phyloP scores from a whole-genome alignment of 345 rosid species.

The Salix caprea region DNA sequence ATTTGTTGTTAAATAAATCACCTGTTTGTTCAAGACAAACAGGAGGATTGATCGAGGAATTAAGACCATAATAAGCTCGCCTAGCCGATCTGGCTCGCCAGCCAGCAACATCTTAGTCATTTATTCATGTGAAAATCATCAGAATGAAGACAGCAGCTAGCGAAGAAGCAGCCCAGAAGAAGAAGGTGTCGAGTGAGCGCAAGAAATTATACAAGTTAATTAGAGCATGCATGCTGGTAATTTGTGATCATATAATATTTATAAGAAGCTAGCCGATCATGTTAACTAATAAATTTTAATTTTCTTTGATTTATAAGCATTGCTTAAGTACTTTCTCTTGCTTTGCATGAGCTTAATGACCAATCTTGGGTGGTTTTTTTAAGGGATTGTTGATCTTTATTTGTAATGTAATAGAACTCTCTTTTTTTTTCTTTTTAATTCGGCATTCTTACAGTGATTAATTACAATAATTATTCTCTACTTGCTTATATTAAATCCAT shows the following conservation, averaged over 20 bases:
- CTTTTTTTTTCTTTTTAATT: not conserved
- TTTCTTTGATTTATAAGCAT: not conserved
- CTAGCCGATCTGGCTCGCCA: not conserved
- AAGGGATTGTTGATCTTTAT: not conserved
- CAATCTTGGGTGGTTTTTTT: not conserved
- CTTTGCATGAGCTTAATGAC: not conserved
- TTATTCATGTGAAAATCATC: not conserved
- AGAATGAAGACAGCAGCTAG: not conserved
- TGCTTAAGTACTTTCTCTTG: not conserved
- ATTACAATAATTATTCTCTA: not conserved
- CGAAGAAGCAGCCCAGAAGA: not conserved
- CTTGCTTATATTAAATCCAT: not conserved
- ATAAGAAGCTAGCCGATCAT: not conserved
- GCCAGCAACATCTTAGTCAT: slow-evolving; percentile 2
- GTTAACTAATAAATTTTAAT: not conserved
- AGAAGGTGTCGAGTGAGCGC: not conserved
- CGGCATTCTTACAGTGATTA: not conserved
- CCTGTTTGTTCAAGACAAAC: slow-evolving; percentile 32
- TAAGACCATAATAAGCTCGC: slow-evolving; percentile 27
- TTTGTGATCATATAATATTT: not conserved
- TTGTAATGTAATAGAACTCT: not conserved
- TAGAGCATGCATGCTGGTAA: not conserved
- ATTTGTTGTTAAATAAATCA: slow-evolving; percentile 43
- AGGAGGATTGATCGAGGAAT: slow-evolving; percentile 23
- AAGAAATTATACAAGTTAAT: not conserved